A percentile compares a stretch with the other conserved stretches of the same genome.
These are phyloP conservation scores for Wallacemonas sp. DNA, from an alignment of 208 protist genomes.

Conservation along the genomic window DNA sequence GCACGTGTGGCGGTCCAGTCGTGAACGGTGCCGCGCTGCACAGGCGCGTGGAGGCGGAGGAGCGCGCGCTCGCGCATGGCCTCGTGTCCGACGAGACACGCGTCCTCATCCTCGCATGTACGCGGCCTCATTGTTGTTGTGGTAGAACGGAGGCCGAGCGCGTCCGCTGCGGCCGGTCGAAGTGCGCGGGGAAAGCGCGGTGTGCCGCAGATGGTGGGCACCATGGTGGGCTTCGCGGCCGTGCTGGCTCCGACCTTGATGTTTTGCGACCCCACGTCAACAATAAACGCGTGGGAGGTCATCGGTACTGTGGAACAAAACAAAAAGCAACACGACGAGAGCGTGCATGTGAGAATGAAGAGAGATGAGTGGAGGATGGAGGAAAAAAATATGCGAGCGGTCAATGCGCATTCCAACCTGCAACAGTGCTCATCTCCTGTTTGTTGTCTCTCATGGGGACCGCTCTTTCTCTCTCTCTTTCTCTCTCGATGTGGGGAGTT, in stretches of 20 bases:
- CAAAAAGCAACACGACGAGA: not conserved
- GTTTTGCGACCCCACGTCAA: slow-evolving; percentile 55
- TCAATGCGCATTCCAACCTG: too few species aligned
- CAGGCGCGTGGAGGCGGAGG: slow-evolving; percentile 63
- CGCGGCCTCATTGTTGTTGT: too few species aligned
- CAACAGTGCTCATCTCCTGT: too few species aligned
- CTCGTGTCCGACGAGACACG: slow-evolving; percentile 25
- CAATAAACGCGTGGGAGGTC: slow-evolving; percentile 26
- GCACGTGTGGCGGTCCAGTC: slow-evolving; percentile 42
- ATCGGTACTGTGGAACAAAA: slow-evolving; percentile 15
- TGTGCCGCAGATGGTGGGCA: slow-evolving; percentile 38
- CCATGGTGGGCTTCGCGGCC: slow-evolving; percentile 21
- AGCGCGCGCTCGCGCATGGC: slow-evolving; percentile 49
- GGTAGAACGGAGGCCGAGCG: not conserved
- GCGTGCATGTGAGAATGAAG: too few species aligned
- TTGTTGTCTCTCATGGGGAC: too few species aligned
- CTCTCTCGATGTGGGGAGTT: too few species aligned
- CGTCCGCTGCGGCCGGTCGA: not conserved
- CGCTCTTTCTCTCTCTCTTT: too few species aligned
- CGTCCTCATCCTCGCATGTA: not conserved
- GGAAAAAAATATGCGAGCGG: slow-evolving; percentile 10
- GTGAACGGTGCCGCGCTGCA: slow-evolving; percentile 61
- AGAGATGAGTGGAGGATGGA: not conserved
- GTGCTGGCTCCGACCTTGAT: slow-evolving; percentile 45
- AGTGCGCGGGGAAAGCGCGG: slow-evolving; percentile 46